A percentile compares a stretch with the other conserved stretches of the same genome.
phyloP scores from a whole-genome alignment of 1,139 yeast species.

The Lodderomyces orthopsilosis region DNA sequence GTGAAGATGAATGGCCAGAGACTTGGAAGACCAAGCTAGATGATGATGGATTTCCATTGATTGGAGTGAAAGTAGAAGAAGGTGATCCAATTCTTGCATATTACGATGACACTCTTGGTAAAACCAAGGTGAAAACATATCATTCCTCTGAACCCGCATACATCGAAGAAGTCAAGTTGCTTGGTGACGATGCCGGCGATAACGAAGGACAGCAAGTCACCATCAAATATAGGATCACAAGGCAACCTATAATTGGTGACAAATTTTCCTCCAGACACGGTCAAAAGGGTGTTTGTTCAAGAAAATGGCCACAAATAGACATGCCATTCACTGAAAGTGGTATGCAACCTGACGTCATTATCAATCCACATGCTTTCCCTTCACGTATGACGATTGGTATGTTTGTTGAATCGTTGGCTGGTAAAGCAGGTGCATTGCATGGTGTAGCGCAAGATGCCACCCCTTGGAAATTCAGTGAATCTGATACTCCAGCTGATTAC shows the following conservation, averaged over 20 bases:
- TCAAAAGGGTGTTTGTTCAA: conserved; percentile 98
- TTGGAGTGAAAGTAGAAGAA: conserved; percentile 85
- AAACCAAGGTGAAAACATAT: conserved; percentile 88
- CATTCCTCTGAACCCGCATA: conserved; percentile 94
- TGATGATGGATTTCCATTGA: conserved; percentile 87
- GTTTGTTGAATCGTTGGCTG: conserved; percentile 97
- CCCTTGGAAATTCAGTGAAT: conserved; percentile 91
- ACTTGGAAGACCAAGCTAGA: conserved; percentile 86
- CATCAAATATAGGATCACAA: conserved; percentile 85
- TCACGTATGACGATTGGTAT: conserved; percentile 99
- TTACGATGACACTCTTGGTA: conserved; percentile 86
- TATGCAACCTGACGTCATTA: conserved; percentile 95
- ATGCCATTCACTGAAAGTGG: conserved; percentile 97
- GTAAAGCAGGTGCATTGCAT: conserved; percentile 97
- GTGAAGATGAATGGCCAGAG: conserved; percentile 88
- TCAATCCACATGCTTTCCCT: conserved; percentile 99
- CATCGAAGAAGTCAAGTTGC: conserved; percentile 89
- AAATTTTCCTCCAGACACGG: conserved; percentile 98
- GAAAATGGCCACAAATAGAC: conserved; percentile 96
- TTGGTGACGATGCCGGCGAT: conserved; percentile 74
- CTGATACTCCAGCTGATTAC: conserved; percentile 94
- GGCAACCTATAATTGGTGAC: conserved; percentile 96
- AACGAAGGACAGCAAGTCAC: conserved; percentile 82
- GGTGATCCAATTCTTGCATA: conserved; percentile 96
- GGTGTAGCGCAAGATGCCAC: conserved; percentile 98